phyloP scores from a whole-genome alignment of 2,329 filamentous ascomycete genomes.

The Penicillium sp. region DNA sequence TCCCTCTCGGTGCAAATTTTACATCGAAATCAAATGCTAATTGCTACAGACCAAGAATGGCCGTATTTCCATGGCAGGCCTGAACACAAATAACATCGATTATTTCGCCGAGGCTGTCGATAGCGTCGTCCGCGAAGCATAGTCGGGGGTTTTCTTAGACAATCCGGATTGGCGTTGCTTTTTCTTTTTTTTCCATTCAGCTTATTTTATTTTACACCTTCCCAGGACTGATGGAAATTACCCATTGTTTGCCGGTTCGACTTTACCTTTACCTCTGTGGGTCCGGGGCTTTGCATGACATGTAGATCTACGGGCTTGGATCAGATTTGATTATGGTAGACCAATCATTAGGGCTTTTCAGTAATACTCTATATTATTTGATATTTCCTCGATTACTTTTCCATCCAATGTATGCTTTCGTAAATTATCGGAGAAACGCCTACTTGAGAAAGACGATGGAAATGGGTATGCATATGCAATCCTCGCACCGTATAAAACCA shows the following conservation, averaged over 20 bases:
- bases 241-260: background rate
- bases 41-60: constrained; percentile 79
- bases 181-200: background rate
- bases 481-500: background rate
- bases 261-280: background rate
- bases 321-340: background rate
- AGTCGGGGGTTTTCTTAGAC: constrained; percentile 20
- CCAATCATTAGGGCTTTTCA: background rate
- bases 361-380: background rate
- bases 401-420: background rate
- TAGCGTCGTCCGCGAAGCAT: constrained; percentile 63
- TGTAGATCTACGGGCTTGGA: background rate
- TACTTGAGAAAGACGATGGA: background rate
- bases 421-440: too few relatives aligned
- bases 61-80: constrained; percentile 95
- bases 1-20: too few relatives aligned
- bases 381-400: background rate
- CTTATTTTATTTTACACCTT: background rate
- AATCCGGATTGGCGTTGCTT: constrained; percentile 8
- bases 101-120: constrained; percentile 90
- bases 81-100: constrained; percentile 88
- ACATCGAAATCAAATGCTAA: background rate
- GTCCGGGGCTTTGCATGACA: background rate
- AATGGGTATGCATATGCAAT: background rate
- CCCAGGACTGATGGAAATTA: background rate